phyloP scores from a whole-genome alignment of 164 flowering plant species.

The Magnolia changhungtana region DNA sequence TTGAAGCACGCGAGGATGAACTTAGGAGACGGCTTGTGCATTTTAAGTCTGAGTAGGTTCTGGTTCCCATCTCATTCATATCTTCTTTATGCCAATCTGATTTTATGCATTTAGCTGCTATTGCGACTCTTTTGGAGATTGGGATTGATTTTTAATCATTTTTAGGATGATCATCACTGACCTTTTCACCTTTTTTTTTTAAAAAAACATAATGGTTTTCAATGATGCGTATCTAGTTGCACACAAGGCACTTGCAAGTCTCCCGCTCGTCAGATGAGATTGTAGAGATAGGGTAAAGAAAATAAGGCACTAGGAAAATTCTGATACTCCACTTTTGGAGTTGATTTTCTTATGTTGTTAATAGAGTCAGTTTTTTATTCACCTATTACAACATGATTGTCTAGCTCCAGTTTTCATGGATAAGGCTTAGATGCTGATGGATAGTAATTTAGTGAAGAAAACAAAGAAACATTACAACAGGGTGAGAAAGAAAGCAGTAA shows the following conservation, averaged over 20 bases:
- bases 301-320: too few species aligned
- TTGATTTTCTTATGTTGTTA: too few species aligned
- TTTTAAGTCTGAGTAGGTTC: constrained; percentile 75
- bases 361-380: background rate
- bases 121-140: background rate
- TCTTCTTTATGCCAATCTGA: background rate
- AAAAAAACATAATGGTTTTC: too few species aligned
- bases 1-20: constrained; percentile 90
- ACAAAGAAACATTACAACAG: too few species aligned
- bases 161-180: background rate
- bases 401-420: background rate
- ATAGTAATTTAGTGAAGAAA: too few species aligned
- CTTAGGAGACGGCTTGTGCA: constrained; percentile 53
- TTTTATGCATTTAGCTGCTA: background rate
- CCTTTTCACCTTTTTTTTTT: too few species aligned
- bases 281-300: too few species aligned
- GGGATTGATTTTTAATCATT: background rate
- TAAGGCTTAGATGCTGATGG: too few species aligned
- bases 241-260: too few species aligned
- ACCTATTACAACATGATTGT: background rate
- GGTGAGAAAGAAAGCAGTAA: too few species aligned
- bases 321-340: too few species aligned
- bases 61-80: constrained; percentile 1
- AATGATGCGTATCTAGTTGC: background rate
- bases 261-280: too few species aligned